These are phyloP conservation scores for Fabrea salina DNA, from an alignment of 169 alveolate species.

Conservation along the genomic window DNA sequence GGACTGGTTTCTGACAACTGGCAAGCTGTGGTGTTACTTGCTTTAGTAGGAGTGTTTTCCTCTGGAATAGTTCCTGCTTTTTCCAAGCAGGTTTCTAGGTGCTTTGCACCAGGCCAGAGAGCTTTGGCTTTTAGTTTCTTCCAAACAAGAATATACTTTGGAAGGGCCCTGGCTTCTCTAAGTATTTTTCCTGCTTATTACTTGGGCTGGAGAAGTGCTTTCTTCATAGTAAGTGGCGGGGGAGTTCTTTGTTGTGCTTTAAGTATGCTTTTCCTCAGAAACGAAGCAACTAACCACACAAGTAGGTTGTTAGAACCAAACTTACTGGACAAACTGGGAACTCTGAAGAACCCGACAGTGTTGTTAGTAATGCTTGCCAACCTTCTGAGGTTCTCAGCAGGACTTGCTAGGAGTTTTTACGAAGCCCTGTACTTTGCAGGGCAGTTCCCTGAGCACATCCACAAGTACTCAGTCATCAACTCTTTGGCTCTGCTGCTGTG, in stretches of 20 bases:
- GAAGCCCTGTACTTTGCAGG: conserved; percentile 23
- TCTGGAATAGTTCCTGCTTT: conserved; percentile 14
- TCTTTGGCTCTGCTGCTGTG: background rate
- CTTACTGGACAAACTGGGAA: too few relatives aligned
- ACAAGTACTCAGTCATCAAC: background rate
- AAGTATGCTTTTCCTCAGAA: background rate
- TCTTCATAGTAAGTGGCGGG: background rate
- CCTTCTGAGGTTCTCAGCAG: conserved; percentile 8
- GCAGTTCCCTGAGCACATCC: background rate
- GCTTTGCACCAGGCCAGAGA: conserved; percentile 3
- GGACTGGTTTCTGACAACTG: background rate
- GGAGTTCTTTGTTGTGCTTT: background rate
- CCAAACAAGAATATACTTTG: background rate
- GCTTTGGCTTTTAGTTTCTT: conserved; percentile 9
- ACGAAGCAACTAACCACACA: too few relatives aligned
- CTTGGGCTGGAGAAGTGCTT: conserved; percentile 12
- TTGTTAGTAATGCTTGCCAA: conserved; percentile 5
- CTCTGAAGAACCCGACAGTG: background rate
- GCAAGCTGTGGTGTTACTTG: background rate
- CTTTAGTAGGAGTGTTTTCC: background rate
- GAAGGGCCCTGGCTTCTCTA: conserved; percentile 14
- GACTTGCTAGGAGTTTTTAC: conserved; percentile 26
- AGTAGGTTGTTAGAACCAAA: too few relatives aligned
- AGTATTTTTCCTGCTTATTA: background rate
- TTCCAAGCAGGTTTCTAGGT: background rate